phyloP scores from a whole-genome alignment of 495 filamentous ascomycete species.

The Letharia columbiana region DNA sequence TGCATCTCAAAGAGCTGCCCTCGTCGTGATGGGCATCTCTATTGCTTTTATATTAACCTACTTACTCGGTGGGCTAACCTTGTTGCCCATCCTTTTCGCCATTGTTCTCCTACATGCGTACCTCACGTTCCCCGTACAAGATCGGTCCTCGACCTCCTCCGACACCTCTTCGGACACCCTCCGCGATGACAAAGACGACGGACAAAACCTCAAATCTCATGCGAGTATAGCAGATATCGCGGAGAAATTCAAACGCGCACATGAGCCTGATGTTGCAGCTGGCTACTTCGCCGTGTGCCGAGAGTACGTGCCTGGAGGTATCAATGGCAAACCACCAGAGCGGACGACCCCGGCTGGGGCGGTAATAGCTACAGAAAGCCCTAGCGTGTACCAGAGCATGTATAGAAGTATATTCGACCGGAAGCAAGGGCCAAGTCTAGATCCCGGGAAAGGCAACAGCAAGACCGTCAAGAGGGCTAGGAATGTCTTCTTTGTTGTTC shows the following conservation, averaged over 20 bases:
- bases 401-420: constrained; percentile 93
- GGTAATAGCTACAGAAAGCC: constrained; percentile 62
- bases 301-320: constrained; percentile 81
- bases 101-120: constrained; percentile 59
- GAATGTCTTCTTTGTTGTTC: constrained; percentile 90
- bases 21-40: constrained; percentile 54
- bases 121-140: constrained; percentile 50
- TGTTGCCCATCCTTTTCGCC: constrained; percentile 67
- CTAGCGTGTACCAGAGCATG: constrained; percentile 95
- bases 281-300: constrained; percentile 93
- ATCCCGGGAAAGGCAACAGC: constrained; percentile 39
- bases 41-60: constrained; percentile 65
- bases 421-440: constrained; percentile 46
- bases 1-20: constrained; percentile 2
- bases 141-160: constrained; percentile 35
- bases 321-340: constrained; percentile 88
- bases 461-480: constrained; percentile 63
- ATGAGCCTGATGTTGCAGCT: constrained; percentile 76
- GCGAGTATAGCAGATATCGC: constrained; percentile 38
- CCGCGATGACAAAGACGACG: constrained; percentile 37
- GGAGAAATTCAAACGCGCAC: constrained; percentile 47
- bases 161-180: constrained; percentile 27
- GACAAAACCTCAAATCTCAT: constrained; percentile 40
- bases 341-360: constrained; percentile 72
- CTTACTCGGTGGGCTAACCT: constrained; percentile 82